phyloP scores from a whole-genome alignment of 352 stramenopile species.

The Globisporangium splendens region DNA sequence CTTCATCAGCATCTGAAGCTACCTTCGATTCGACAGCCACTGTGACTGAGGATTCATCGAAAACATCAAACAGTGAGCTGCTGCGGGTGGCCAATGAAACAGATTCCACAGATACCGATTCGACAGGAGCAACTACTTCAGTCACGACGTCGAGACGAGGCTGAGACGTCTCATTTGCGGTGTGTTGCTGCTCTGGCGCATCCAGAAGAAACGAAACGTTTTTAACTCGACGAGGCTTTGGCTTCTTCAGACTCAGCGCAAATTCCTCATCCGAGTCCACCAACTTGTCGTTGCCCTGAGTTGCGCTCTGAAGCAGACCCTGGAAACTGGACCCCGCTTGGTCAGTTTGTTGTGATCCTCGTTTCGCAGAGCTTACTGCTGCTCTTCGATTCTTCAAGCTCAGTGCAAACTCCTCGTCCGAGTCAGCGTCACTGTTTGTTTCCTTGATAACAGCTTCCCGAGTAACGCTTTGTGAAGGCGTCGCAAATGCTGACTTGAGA shows the following conservation, averaged over 20 bases:
- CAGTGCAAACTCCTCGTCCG: constrained; percentile 7
- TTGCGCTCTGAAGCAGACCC: no score
- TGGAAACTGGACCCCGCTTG: no score
- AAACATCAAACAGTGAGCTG: no score
- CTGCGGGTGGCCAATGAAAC: no score
- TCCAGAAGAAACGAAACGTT: constrained; percentile 9
- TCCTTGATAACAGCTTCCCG: background rate
- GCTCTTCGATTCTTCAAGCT: constrained; percentile 4
- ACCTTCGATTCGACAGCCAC: no score
- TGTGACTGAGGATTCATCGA: no score
- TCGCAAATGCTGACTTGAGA: background rate
- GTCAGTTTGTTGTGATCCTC: no score
- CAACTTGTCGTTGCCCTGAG: background rate
- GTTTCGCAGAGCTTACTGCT: no score
- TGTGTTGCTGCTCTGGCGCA: background rate
- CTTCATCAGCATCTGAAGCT: no score
- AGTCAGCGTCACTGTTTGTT: constrained; percentile 3
- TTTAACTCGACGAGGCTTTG: constrained; percentile 1
- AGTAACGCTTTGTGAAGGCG: background rate
- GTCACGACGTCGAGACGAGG: background rate
- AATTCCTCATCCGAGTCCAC: constrained; percentile 12
- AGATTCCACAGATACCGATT: no score
- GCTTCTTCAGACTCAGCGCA: constrained; percentile 1
- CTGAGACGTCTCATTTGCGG: no score
- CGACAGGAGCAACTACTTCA: constrained; percentile 3